Base-by-base conservation (phyloP, 768 basidiomycete species). In the Termitomyces sp. region DNA sequence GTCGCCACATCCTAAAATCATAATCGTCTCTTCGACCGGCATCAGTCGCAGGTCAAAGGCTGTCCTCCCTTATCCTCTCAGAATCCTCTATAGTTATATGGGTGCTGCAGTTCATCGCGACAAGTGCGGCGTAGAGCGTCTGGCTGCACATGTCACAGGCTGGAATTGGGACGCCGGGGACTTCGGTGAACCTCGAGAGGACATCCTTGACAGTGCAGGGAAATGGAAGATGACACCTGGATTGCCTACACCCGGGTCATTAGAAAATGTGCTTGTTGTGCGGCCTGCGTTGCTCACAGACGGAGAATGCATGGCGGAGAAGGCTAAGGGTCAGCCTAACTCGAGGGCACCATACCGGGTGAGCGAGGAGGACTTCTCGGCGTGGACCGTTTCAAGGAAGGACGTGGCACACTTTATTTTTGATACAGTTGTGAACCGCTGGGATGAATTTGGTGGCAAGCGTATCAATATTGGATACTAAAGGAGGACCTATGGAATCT, bases 391-490 rank as follows among this genome's bases (percentile, higher is more conserved):
- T 4, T 85, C 86, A 40, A 77, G 87, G 65, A 76, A 73, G 64
- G 87, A 89, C 66, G 83, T 86, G 2, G 84, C 82, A 0, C 85
- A 88, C 72, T 88, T 88, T 69, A 65, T 89, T 14, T 80, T 77
- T 4, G 79, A 86, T 50, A 75, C 70, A 0, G 64, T 79, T 20
- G 44, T 76, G 23, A 71, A 72, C 52, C 66, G 77, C 20, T 86
- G 87, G 88, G 66, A 75, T 7, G 73, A 82, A 54, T 85, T 75
- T 74, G 70, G 75, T 60, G 79, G 81, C 23, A 83, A 82, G 66
- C 66, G 74, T 18, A 71, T 84, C 5, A 74, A 69, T 52, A 72
- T 88, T 36, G 56, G 48, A 13, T 58, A 61, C 26, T 60, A 53
- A 36, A 12, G 10, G 6, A 49, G 50, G 33, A 38, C 20, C 6